Evolutionary conservation across 2,329 filamentous ascomycete species (phyloP).

Genomic region (Xylogone sp.): DNA sequence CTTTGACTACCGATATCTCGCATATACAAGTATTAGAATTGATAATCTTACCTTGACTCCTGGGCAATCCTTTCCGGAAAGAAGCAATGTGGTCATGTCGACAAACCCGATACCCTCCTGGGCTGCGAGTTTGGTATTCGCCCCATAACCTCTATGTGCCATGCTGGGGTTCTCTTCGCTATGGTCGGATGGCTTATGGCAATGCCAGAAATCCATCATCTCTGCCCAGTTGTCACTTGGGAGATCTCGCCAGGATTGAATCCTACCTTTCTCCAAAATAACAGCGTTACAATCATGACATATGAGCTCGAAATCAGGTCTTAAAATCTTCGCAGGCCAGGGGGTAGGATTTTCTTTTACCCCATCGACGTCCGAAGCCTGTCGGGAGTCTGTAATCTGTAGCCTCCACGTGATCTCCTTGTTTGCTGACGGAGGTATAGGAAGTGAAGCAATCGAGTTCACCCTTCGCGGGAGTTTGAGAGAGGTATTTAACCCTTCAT

Average conservation of each 20-base stretch:
- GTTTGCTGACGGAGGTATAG: conserved; percentile 20
- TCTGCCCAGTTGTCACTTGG: conserved; percentile 98
- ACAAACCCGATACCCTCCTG: conserved; percentile 69
- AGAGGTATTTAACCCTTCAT: conserved; percentile 37
- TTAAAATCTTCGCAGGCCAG: conserved; percentile 53
- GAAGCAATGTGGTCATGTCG: conserved; percentile 72
- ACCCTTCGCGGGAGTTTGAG: conserved; percentile 35
- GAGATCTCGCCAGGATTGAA: conserved; percentile 78
- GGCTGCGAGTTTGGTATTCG: conserved; percentile 69
- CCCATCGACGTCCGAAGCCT: conserved; percentile 10
- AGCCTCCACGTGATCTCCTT: conserved; percentile 50
- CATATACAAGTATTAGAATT: too few species aligned
- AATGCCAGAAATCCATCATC: conserved; percentile 99
- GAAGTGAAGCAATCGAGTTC: conserved; percentile 11
- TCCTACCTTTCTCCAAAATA: conserved; percentile 32
- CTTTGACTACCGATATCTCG: too few species aligned
- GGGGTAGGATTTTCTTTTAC: conserved; percentile 18
- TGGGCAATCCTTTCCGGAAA: conserved; percentile 63
- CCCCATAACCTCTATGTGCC: conserved; percentile 74
- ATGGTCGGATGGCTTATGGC: conserved; percentile 79
- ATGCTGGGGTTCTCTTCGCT: conserved; percentile 30
- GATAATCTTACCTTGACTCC: conserved; percentile 35
- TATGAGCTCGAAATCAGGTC: conserved; percentile 23
- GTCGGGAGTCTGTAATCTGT: conserved; percentile 29
- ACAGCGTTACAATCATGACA: conserved; percentile 41